Evolutionary conservation across 2,329 filamentous ascomycete species (phyloP).

Genomic region (Tricladium varicosporioides): DNA sequence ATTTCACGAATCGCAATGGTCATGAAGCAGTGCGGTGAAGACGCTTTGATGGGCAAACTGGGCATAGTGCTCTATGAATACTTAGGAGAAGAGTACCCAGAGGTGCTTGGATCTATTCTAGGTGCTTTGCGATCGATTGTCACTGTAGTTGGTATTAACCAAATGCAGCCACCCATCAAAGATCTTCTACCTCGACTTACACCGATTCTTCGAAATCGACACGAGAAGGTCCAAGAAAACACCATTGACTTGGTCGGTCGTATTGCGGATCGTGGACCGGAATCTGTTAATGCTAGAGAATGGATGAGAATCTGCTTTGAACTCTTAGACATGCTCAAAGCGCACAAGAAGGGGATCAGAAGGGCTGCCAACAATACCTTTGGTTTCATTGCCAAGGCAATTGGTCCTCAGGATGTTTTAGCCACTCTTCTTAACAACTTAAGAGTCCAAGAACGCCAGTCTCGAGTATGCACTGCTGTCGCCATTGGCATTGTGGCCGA

Average conservation of each 20-base stretch:
- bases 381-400: conserved; percentile 98
- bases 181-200: conserved; percentile 92
- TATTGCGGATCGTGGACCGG: conserved; percentile 94
- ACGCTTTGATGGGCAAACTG: conserved; percentile 92
- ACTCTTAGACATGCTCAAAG: conserved; percentile 97
- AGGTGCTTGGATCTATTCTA: conserved; percentile 94
- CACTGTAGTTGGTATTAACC: conserved; percentile 93
- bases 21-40: conserved; percentile 98
- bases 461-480: conserved; percentile 95
- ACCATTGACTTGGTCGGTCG: conserved; percentile 97
- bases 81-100: conserved; percentile 95
- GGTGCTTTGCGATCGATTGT: conserved; percentile 94
- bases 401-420: conserved; percentile 94
- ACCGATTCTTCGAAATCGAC: conserved; percentile 95
- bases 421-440: conserved; percentile 96
- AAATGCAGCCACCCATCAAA: conserved; percentile 98
- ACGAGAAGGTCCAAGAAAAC: conserved; percentile 99
- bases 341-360: conserved; percentile 98
- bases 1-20: conserved; percentile 97
- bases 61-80: conserved; percentile 96
- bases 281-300: conserved; percentile 93
- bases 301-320: conserved; percentile 99
- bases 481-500: conserved; percentile 98
- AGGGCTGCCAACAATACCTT: conserved; percentile 99
- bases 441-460: conserved; percentile 95